A percentile compares a stretch with the other conserved stretches of the same genome.
phyloP scores from a whole-genome alignment of 345 rosid genomes.

The Salix koriyanagi region DNA sequence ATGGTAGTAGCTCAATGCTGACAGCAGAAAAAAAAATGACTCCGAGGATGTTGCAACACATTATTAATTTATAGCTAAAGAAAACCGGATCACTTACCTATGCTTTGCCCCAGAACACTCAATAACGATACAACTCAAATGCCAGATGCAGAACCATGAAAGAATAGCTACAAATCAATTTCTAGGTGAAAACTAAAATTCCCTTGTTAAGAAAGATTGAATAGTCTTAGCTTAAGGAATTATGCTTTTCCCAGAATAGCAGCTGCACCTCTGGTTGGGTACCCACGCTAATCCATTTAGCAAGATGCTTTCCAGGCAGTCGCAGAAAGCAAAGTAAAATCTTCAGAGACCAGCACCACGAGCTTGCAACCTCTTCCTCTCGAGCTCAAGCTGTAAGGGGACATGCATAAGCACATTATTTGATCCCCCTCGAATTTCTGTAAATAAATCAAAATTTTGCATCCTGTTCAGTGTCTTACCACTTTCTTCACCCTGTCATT shows the following conservation, averaged over 20 bases:
- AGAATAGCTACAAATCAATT: constrained; percentile 4
- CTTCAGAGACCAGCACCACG: constrained; percentile 44
- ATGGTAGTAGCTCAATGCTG: background rate
- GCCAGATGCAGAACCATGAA: background rate
- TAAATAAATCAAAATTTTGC: background rate
- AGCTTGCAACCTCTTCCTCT: constrained; percentile 61
- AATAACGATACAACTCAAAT: background rate
- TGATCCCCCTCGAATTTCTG: background rate
- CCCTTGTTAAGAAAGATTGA: constrained; percentile 1
- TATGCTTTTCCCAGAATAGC: background rate
- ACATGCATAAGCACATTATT: constrained; percentile 4
- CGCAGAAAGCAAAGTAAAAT: background rate
- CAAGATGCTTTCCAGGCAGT: constrained; percentile 7
- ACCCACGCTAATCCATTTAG: constrained; percentile 14
- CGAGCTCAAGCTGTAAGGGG: constrained; percentile 50
- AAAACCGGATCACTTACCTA: background rate
- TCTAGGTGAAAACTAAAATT: constrained; percentile 4
- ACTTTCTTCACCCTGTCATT: constrained; percentile 97
- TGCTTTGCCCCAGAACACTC: background rate
- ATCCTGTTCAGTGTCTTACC: constrained; percentile 45
- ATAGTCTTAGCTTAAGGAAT: constrained; percentile 14
- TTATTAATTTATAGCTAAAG: background rate
- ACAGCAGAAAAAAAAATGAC: background rate
- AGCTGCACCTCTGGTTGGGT: background rate
- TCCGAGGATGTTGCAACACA: background rate